These are phyloP conservation scores for Ballota nigra DNA, from an alignment of 257 asterid genomes.

Conservation along the genomic window DNA sequence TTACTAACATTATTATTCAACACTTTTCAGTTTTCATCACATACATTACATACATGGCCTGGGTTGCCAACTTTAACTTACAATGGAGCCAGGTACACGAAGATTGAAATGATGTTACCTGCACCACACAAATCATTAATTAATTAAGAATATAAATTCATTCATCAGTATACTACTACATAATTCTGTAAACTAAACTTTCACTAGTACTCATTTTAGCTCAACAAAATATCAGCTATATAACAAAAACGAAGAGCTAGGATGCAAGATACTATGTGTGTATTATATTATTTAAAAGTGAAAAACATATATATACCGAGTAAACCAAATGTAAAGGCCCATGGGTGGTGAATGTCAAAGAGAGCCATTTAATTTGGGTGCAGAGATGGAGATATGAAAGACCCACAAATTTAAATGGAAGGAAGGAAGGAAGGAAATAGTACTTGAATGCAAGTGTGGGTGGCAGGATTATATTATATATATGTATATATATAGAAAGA, in stretches of 20 bases:
- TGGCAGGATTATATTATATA: background rate
- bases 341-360: constrained; percentile 39
- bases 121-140: constrained; percentile 2
- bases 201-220: background rate
- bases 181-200: background rate
- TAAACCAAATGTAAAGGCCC: constrained; percentile 47
- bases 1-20: no score
- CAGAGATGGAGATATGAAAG: background rate
- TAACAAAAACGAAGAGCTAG: background rate
- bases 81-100: constrained; percentile 76
- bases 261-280: background rate
- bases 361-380: constrained; percentile 30
- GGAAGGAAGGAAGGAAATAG: no score
- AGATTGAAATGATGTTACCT: constrained; percentile 74
- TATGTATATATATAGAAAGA: background rate
- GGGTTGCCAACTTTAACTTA: constrained; percentile 22
- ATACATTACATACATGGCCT: no score
- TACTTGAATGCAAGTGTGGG: constrained; percentile 1
- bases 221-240: background rate
- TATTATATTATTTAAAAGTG: no score
- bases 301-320: constrained; percentile 46
- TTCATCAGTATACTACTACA: no score
- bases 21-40: no score
- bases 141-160: background rate
- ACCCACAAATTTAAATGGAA: no score